Evolutionary conservation across 2,329 filamentous ascomycete species (phyloP), one percentile per base, ranked within the genome.

Genomic region (Stemphylium beticola): DNA sequence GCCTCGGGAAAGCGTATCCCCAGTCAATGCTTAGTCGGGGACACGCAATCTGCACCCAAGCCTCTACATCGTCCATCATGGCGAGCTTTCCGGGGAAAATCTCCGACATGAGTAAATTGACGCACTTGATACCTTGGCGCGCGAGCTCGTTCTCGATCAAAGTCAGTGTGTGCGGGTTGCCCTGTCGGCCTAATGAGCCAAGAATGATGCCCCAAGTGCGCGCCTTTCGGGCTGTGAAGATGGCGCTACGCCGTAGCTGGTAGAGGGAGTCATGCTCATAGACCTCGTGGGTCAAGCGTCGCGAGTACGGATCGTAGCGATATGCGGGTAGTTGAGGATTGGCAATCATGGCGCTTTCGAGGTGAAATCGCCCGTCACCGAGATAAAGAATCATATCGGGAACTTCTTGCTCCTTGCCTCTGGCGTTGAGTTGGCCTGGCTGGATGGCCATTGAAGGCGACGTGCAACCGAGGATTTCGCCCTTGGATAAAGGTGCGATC

Each of bases 291-390:
- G 93, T 97, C 24, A 99, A 84, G 54, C 91, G 92, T 44, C 93
- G 86, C 10, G 92, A 95, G 78, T 99, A 99, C 0, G 96, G 95
- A 72, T 99, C 95, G 76, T 99, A 99, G 60, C 95, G 86, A 77
- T 97, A 99, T 2, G 96, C 93, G 0, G 93, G 91, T 32, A 97
- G 85, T 4, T 81, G 78, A 0, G 96, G 95, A 77, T 99, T 99
- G 73, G 98, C 95, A 63, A 99, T 99, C 93, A 99, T 99, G 69
- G 96, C 93, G 69, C 91, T 96, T 77, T 99, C 95, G 38, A 99
- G 88, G 74, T 99, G 95, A 80, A 97, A 97, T 55, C 93, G 86
- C 11, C 93, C 93, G 71, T 97, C 93, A 41, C 93, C 93, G 12
- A 97, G 85, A 73, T 97, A 97, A 1, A 97, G 80, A 40, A 97